Evolutionary conservation across 208 protist genomes (phyloP), one percentile per base, ranked within the genome.

Genomic region (Phytomonas sp.): DNA sequence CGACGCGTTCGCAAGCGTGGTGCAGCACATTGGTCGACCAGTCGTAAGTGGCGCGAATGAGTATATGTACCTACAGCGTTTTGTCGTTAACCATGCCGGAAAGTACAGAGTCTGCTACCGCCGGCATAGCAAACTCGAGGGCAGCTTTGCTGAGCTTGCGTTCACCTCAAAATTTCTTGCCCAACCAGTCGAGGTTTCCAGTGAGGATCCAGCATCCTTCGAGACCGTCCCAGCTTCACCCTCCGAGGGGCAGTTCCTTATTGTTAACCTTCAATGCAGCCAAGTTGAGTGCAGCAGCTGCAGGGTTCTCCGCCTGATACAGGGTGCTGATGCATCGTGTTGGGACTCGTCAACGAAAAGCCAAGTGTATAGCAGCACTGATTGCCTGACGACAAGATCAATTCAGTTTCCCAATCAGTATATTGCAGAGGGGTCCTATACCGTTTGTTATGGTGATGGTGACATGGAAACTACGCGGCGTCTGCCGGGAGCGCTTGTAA

Each of bases 91-190:
- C 67, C 63, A 23, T 13, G 71, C 23, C 4, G 92, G 87, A n/a
- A 74, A 70, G 56, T 96, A 94, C 75, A 85, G 84, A 68, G 82
- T 96, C 61, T 96, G 92, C 77, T 96, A 93, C 78, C 71, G 78
- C 9, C 61, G 87, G 46, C 67, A 66, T 43, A 67, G 63, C 56
- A 70, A 62, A n/a, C 43, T 20, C 46, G 46, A 20, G 20, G 46
- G 20, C 4, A 26, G 46, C 20, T 56, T 56, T 56, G 46, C 46
- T 20, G 46, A 56, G 46, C 46, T 56, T 56, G 46, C 46, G 20
- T 88, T 81, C 37, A 66, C 61, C 70, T 56, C 31, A 4, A 73
- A 75, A 65, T 65, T 76, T 70, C 63, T 33, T 76, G 60, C 72
- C 63, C n/a, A 73, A 71, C 40, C 56, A 64, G 32, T 65, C 92